These are phyloP conservation scores for Cornus controversa DNA, from an alignment of 148 eudicot species.

Conservation along the genomic window DNA sequence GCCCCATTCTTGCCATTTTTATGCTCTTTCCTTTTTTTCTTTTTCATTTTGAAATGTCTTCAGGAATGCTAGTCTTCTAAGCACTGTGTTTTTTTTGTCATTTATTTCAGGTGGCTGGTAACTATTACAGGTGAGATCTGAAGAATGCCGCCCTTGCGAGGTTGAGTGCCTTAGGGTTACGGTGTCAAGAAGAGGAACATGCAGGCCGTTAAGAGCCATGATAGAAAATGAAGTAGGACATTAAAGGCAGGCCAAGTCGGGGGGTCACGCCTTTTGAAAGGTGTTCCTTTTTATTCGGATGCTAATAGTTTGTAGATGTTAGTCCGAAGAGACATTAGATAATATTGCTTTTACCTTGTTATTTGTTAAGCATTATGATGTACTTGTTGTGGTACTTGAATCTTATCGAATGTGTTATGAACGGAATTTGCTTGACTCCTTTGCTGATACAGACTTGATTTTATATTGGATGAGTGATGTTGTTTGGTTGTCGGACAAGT, in stretches of 20 bases:
- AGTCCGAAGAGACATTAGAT: background rate
- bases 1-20: no score
- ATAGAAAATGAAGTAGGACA: conserved; percentile 57
- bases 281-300: conserved; percentile 4
- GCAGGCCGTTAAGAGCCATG: conserved; percentile 55
- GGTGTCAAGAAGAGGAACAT: conserved; percentile 94
- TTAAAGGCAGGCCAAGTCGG: no score
- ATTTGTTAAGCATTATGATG: conserved; percentile 2
- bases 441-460: no score
- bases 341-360: conserved; percentile 10
- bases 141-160: conserved; percentile 92
- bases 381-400: background rate
- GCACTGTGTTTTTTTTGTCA: background rate
- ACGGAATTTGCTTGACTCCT: no score
- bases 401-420: background rate
- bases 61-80: background rate
- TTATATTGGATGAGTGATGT: no score
- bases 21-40: no score
- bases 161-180: conserved; percentile 82
- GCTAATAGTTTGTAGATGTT: background rate
- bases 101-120: conserved; percentile 61
- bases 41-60: background rate
- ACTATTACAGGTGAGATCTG: conserved; percentile 86
- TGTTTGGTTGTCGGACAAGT: no score
- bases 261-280: background rate